Conservation (phyloP, 371 early-diverging fungal genomes). For the Mortierella sp. region DNA sequence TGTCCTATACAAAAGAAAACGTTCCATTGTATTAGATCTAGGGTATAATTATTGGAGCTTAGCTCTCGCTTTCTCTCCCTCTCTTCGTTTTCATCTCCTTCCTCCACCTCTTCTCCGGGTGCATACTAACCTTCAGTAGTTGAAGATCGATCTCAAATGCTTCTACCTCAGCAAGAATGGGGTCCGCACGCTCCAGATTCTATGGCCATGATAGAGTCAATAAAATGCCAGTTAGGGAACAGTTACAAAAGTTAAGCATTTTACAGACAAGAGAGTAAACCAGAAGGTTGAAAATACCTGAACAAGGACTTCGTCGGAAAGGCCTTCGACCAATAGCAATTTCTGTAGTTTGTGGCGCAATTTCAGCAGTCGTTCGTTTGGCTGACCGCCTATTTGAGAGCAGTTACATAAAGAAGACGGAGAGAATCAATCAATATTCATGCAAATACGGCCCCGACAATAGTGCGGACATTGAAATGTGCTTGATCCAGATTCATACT, state of each 20-base stretch:
- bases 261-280: background rate
- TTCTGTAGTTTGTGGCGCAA: constrained; percentile 56
- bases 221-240: background rate
- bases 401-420: background rate
- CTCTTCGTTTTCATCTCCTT: background rate
- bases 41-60: background rate
- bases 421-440: background rate
- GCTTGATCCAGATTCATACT: no score
- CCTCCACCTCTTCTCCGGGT: background rate
- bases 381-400: constrained; percentile 42
- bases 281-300: constrained; percentile 32
- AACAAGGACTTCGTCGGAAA: constrained; percentile 43
- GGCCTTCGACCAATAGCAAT: constrained; percentile 44
- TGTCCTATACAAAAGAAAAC: constrained; percentile 28
- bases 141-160: constrained; percentile 52
- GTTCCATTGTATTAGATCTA: background rate
- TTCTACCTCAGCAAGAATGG: constrained; percentile 55
- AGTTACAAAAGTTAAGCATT: background rate
- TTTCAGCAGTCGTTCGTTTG: constrained; percentile 53
- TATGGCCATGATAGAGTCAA: background rate
- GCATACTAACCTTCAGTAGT: constrained; percentile 46
- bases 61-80: background rate
- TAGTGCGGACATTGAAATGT: background rate
- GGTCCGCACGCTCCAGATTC: constrained; percentile 51
- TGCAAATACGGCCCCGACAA: background rate